Evolutionary conservation across 2,329 filamentous ascomycete species (phyloP).

Genomic region (Fusarium keratoplasticum): DNA sequence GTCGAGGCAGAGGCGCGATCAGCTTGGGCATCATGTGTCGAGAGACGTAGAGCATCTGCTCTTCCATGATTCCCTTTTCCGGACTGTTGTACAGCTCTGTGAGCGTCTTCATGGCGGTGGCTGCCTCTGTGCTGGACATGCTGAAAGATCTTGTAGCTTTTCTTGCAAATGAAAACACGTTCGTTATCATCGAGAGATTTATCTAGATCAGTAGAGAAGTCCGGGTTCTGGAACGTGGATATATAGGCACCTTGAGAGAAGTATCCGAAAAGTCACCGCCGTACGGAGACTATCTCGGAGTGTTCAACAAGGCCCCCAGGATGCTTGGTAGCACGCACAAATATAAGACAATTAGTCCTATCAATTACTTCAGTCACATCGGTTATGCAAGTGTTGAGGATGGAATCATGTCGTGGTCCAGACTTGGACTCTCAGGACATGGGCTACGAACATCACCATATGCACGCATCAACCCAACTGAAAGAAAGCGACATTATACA

Average conservation of each 20-base stretch:
- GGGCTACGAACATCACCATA: background rate
- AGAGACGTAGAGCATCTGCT: conserved; percentile 34
- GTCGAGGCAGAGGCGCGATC: conserved; percentile 34
- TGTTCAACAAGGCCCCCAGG: background rate
- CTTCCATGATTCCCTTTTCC: conserved; percentile 19
- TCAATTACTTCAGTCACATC: background rate
- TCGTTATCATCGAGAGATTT: background rate
- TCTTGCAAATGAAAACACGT: background rate
- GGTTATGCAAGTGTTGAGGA: background rate
- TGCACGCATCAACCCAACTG: background rate
- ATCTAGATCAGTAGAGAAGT: background rate
- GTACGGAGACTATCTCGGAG: conserved; percentile 23
- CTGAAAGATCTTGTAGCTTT: background rate
- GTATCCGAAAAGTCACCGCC: conserved; percentile 38
- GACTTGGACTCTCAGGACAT: background rate
- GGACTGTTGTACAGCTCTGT: conserved; percentile 30
- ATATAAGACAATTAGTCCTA: background rate
- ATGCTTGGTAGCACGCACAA: background rate
- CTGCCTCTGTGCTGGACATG: conserved; percentile 19
- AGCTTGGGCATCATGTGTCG: conserved; percentile 32
- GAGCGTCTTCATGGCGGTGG: conserved; percentile 21
- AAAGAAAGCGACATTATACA: background rate
- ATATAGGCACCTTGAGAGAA: conserved; percentile 13
- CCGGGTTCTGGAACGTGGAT: background rate
- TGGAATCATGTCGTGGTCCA: background rate